Evolutionary conservation across 768 basidiomycete genomes (phyloP).

Genomic region (Phylloporus rhodoxanthus): DNA sequence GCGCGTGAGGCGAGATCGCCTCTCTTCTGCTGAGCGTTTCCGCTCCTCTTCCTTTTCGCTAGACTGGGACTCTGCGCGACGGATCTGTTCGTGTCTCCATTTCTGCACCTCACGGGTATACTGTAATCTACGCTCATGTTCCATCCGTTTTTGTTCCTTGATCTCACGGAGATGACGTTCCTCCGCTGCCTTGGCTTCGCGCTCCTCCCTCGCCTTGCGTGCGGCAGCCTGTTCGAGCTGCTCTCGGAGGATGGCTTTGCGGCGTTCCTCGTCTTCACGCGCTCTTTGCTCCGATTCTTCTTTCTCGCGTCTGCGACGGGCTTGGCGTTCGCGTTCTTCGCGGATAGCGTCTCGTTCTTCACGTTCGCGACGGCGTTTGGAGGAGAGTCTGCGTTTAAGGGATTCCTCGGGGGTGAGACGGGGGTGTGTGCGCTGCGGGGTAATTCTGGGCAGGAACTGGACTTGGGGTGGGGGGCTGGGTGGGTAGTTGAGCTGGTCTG

Average conservation of each 20-base stretch:
- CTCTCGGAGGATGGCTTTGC: slow-evolving; percentile 42
- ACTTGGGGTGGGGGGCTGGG: slow-evolving; percentile 4
- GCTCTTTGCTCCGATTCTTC: slow-evolving; percentile 17
- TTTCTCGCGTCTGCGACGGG: slow-evolving; percentile 18
- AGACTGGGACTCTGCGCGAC: slow-evolving; percentile 40
- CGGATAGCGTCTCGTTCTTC: slow-evolving; percentile 40
- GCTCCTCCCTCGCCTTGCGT: slow-evolving; percentile 34
- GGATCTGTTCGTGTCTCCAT: slow-evolving; percentile 47
- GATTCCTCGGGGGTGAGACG: slow-evolving; percentile 25
- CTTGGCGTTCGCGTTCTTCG: slow-evolving; percentile 43
- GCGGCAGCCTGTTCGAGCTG: slow-evolving; percentile 32
- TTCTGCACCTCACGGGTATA: slow-evolving; percentile 47
- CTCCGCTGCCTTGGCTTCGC: slow-evolving; percentile 41
- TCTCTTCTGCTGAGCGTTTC: slow-evolving; percentile 35
- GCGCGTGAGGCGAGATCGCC: slow-evolving; percentile 37
- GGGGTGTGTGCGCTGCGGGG: slow-evolving; percentile 5
- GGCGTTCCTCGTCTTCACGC: slow-evolving; percentile 39
- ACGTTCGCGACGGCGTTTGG: slow-evolving; percentile 19
- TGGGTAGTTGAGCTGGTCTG: slow-evolving; percentile 1
- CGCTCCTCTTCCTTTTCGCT: slow-evolving; percentile 41
- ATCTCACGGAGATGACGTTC: slow-evolving; percentile 39
- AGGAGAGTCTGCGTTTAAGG: slow-evolving; percentile 18
- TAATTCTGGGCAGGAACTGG: background rate
- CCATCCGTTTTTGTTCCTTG: slow-evolving; percentile 42
- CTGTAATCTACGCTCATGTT: slow-evolving; percentile 44